A percentile compares a stretch with the other conserved stretches of the same genome.
phyloP scores from a whole-genome alignment of 1,284 basidiomycete species.

The Hymenochaete sp. region DNA sequence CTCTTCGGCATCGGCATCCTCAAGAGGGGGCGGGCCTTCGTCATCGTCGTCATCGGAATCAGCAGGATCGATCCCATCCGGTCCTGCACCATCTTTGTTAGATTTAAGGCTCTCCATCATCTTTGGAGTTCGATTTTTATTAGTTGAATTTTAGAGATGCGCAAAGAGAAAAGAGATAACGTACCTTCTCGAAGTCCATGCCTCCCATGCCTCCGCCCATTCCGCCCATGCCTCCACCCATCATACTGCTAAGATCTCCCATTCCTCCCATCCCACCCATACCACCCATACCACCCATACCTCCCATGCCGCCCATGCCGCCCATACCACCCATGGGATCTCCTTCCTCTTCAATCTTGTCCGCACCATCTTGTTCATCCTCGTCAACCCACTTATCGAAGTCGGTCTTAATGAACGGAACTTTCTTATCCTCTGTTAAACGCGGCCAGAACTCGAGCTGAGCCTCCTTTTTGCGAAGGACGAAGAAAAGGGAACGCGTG shows the following conservation, averaged over 20 bases:
- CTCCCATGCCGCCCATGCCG: slow-evolving; percentile 32
- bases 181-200: slow-evolving; percentile 54
- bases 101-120: slow-evolving; percentile 60
- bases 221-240: slow-evolving; percentile 31
- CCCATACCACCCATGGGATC: slow-evolving; percentile 41
- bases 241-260: slow-evolving; percentile 27
- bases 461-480: slow-evolving; percentile 74
- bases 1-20: too few species aligned
- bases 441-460: slow-evolving; percentile 82
- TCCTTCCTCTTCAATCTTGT: slow-evolving; percentile 34
- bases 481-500: slow-evolving; percentile 55
- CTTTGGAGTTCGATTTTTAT: slow-evolving; percentile 32
- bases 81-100: slow-evolving; percentile 29
- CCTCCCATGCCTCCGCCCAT: slow-evolving; percentile 20
- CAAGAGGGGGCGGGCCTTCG: too few species aligned
- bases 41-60: slow-evolving; percentile 46
- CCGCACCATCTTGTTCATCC: slow-evolving; percentile 78
- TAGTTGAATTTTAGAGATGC: not conserved
- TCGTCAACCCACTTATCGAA: slow-evolving; percentile 93
- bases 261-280: slow-evolving; percentile 32
- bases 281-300: slow-evolving; percentile 38
- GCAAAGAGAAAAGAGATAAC: slow-evolving; percentile 6
- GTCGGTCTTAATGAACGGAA: slow-evolving; percentile 81
- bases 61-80: slow-evolving; percentile 32
- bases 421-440: slow-evolving; percentile 82